phyloP scores from a whole-genome alignment of 345 rosid species.

The Aquilaria yunnanensis region DNA sequence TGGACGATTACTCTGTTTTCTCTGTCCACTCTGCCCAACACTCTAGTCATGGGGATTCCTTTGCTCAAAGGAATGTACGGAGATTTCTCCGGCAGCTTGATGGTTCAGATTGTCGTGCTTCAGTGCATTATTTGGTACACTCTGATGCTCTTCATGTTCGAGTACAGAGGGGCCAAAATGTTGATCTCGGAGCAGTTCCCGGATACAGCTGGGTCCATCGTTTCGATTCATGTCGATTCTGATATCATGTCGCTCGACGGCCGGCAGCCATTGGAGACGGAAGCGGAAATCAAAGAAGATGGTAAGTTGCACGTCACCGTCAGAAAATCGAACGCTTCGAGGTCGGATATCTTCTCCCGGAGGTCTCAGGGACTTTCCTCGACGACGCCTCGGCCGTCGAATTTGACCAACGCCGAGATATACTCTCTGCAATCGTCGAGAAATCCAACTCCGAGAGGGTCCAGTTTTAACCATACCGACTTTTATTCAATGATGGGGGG shows the following conservation, averaged over 20 bases:
- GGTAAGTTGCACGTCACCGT: slow-evolving; percentile 74
- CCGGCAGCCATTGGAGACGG: slow-evolving; percentile 58
- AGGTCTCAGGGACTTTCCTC: slow-evolving; percentile 48
- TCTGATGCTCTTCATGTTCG: slow-evolving; percentile 67
- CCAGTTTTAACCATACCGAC: slow-evolving; percentile 65
- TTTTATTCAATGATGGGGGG: slow-evolving; percentile 63
- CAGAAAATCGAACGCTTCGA: slow-evolving; percentile 60
- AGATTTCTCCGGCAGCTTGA: slow-evolving; percentile 52
- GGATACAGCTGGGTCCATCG: slow-evolving; percentile 59
- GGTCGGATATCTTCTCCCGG: slow-evolving; percentile 58
- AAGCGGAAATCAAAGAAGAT: slow-evolving; percentile 57
- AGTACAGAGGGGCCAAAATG: slow-evolving; percentile 54
- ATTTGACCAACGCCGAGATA: slow-evolving; percentile 64
- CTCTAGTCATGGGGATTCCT: slow-evolving; percentile 81
- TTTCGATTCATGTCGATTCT: slow-evolving; percentile 68
- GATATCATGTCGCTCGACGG: slow-evolving; percentile 72
- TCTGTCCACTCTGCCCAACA: slow-evolving; percentile 65
- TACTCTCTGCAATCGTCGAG: slow-evolving; percentile 61
- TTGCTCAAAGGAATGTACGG: slow-evolving; percentile 76
- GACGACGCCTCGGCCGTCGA: slow-evolving; percentile 71
- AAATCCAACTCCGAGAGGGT: slow-evolving; percentile 64
- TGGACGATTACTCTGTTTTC: slow-evolving; percentile 77
- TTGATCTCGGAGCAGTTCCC: slow-evolving; percentile 73
- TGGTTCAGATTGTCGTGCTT: slow-evolving; percentile 82
- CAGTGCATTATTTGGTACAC: slow-evolving; percentile 84